Base-by-base conservation (phyloP, 2,329 filamentous ascomycete species). In the Zymoseptoria tritici region DNA sequence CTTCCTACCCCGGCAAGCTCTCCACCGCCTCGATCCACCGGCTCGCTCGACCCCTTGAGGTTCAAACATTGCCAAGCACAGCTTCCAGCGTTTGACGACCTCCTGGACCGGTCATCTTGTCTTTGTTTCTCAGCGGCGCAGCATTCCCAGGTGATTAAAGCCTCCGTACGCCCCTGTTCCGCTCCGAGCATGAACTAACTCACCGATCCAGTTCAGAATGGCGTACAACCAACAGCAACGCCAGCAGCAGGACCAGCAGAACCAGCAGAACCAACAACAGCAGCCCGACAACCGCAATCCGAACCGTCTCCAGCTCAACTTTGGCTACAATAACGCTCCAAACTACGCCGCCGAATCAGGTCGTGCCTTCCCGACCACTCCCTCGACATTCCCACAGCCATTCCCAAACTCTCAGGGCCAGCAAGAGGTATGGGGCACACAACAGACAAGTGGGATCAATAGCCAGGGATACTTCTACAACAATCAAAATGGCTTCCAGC, bases 301-400 rank as follows among this genome's bases (percentile, higher is more conserved):
- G 52, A 80, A 80, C 65, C 77, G 78, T 61, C 76, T 80, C 63
- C 78, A 81, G 64, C 76, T 81, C 64, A 80, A 80, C 74, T 80
- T 80, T 71, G 77, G 77, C 73, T 79, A 79, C 70, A 72, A 70
- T 62, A 73, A 75, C 61, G 71, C 72, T 59, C 72, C 76, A 62
- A 76, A 77, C 66, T 76, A 77, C 68, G 72, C 72, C 60, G 73
- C 73, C 59, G 74, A 76, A 61, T 69, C 72, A 66, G 78, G 78
- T 58, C 77, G 79, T 63, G 76, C 76, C 60, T 81, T 78, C 70
- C 79, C 79, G 57, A 81, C 93, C 57, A 97, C 93, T 9, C 93
- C 93, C 56, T 97, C 93, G 66, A 96, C 92, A 60, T 97, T 97
- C 72, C 93, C 93, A 11, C 93, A 97, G 78, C 92, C 92, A 62